Base-by-base conservation (phyloP, 2,329 filamentous ascomycete species). In the Sarocladium strictum region DNA sequence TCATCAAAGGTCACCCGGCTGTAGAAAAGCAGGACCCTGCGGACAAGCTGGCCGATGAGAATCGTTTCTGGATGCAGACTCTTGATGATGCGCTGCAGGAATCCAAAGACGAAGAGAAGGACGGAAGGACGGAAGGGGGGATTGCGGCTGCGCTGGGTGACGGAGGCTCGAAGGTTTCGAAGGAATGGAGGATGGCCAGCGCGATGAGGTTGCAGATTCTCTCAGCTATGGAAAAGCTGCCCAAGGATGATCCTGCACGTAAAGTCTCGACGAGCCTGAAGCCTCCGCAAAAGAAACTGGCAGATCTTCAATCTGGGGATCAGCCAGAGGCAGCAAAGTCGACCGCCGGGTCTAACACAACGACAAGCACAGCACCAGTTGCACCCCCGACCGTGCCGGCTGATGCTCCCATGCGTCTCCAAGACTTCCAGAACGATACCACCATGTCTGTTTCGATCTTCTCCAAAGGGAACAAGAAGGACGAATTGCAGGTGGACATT, bases 121-220 rank as follows among this genome's bases (percentile, higher is more conserved):
- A 49, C 15, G 40, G 32, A 9, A 7, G 29, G 17, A 35, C 26
- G n/a, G 45, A 29, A 10, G 50, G n/a, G 15, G 50, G 50, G 5
- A 12, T 47, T 14, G 33, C 33, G 14, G 27, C 21, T 12, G 41
- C 26, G 24, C 57, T 53, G 10, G 27, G 27, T 23, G 54, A 54
- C 15, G 53, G 50, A 3, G 50, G 53, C 15, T 19, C 53, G 5
- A 23, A 52, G 9, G 37, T 37, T 11, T 56, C 2, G 55, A 60
- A 61, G 43, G 63, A 66, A 4, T 71, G 67, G 63, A 72, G 73
- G 26, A 68, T 70, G 29, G 77, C 76, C 1, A 72, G 72, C 53
- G 67, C 70, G 1, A 69, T 78, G 65, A 72, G 80, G 3, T 61
- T 73, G 21, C 76, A 80, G 63, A 70, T 73, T n/a, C 66, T 84